Percentiles rank a stretch among this genome's conserved stretches.
These are phyloP conservation scores for Heterobasidion irregulare DNA, from an alignment of 1,284 basidiomycete genomes.

Conservation along the genomic window DNA sequence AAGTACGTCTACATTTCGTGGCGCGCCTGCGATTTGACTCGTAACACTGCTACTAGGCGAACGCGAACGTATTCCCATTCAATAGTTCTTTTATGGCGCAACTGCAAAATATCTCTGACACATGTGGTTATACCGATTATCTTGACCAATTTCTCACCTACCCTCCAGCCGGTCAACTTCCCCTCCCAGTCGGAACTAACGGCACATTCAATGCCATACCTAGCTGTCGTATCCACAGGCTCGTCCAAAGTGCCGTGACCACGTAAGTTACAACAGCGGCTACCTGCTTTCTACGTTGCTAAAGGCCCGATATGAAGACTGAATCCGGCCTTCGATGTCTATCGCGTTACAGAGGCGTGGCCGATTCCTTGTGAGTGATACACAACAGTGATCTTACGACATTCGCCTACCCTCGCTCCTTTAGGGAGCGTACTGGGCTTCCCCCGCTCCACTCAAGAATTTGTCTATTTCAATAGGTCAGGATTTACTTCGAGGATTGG, in stretches of 20 bases:
- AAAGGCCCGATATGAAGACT: conserved; percentile 21
- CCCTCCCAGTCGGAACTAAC: conserved; percentile 30
- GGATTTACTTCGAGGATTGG: background rate
- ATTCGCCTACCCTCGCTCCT: background rate
- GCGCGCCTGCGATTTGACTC: background rate
- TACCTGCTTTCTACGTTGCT: background rate
- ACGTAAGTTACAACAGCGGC: conserved; percentile 25
- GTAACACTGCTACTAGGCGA: conserved; percentile 25
- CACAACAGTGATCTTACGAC: too few relatives aligned
- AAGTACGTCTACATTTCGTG: conserved; percentile 13
- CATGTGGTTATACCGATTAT: conserved; percentile 33
- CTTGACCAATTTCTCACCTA: conserved; percentile 30
- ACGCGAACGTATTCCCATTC: conserved; percentile 42
- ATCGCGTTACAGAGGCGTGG: conserved; percentile 28
- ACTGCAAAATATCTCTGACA: conserved; percentile 25
- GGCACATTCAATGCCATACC: conserved; percentile 23
- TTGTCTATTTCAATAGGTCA: conserved; percentile 27
- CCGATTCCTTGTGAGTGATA: conserved; percentile 21
- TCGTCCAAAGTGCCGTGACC: conserved; percentile 21
- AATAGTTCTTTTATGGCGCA: conserved; percentile 23
- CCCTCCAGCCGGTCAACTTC: conserved; percentile 37
- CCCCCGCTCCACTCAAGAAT: conserved; percentile 45
- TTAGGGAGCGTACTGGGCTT: conserved; percentile 49
- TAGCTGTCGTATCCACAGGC: conserved; percentile 36
- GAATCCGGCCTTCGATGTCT: conserved; percentile 47